Evolutionary conservation across 2,329 filamentous ascomycete species (phyloP).

Genomic region (Fusarium sp.): DNA sequence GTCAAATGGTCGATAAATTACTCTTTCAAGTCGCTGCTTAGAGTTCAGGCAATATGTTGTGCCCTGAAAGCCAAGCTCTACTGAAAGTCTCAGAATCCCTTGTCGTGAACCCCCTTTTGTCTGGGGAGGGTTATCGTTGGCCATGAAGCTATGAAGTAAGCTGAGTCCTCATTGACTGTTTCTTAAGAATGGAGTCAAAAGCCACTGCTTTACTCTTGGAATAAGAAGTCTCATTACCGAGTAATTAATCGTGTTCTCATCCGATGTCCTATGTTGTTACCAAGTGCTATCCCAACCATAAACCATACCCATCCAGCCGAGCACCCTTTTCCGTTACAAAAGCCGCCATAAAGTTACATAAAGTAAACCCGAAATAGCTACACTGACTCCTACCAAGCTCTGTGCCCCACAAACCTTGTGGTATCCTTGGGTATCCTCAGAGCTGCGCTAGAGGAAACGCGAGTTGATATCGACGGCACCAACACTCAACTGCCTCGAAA

Average conservation of each 20-base stretch:
- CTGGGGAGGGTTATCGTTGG: too few species aligned
- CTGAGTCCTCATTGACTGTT: not conserved
- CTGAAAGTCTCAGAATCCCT: not conserved
- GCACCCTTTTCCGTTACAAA: constrained; percentile 24
- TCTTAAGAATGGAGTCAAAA: too few species aligned
- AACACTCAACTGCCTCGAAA: not conserved
- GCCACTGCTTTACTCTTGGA: too few species aligned
- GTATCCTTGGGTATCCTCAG: not conserved
- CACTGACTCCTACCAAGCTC: not conserved
- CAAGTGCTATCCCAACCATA: constrained; percentile 19
- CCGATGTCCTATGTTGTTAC: constrained; percentile 18
- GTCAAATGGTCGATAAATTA: not conserved
- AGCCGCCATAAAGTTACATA: constrained; percentile 1
- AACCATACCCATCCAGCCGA: constrained; percentile 5
- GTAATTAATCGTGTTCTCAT: constrained; percentile 32
- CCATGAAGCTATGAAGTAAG: not conserved
- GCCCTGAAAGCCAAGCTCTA: not conserved
- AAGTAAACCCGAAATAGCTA: not conserved
- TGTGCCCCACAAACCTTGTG: not conserved
- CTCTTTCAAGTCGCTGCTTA: not conserved
- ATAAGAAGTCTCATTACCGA: not conserved
- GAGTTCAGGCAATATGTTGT: not conserved
- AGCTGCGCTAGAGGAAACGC: not conserved
- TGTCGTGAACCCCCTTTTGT: too few species aligned
- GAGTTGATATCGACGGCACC: not conserved